Conservation (phyloP, 495 filamentous ascomycete species). For the Aspergillus panamensis region DNA sequence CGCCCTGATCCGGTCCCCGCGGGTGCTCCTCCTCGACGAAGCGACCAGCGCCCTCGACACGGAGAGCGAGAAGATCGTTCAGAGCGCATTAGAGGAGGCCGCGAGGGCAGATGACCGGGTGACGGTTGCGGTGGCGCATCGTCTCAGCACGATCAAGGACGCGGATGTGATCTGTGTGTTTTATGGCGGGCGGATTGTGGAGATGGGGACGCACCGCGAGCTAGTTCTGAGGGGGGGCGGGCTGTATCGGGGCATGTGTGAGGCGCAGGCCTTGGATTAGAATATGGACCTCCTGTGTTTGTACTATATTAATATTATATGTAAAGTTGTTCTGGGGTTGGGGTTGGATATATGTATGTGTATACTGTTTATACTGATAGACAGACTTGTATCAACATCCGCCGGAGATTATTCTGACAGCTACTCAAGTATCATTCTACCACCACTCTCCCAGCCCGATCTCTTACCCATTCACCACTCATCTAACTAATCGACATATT, state of each 20-base stretch:
- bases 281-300: neutral
- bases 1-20: constrained; percentile 44
- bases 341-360: too few relatives aligned
- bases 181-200: constrained; percentile 5
- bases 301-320: neutral
- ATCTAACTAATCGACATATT: neutral
- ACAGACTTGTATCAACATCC: too few relatives aligned
- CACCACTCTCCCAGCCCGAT: too few relatives aligned
- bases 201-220: constrained; percentile 1
- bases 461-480: too few relatives aligned
- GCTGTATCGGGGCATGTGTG: neutral
- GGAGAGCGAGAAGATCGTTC: constrained; percentile 39
- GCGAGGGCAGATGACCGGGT: constrained; percentile 32
- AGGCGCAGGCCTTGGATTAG: neutral
- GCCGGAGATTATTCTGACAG: too few relatives aligned
- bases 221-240: neutral
- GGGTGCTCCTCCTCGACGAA: constrained; percentile 53
- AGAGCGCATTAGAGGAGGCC: constrained; percentile 33
- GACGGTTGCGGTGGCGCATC: constrained; percentile 41
- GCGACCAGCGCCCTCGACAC: constrained; percentile 58
- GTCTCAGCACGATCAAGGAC: constrained; percentile 5
- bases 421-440: too few relatives aligned
- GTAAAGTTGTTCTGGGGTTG: too few relatives aligned
- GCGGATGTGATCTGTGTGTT: constrained; percentile 12
- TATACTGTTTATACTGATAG: too few relatives aligned